Evolutionary conservation across 805 yeast genomes (phyloP), one percentile per base, ranked within the genome.

Genomic region (Candida coleopterorum): DNA sequence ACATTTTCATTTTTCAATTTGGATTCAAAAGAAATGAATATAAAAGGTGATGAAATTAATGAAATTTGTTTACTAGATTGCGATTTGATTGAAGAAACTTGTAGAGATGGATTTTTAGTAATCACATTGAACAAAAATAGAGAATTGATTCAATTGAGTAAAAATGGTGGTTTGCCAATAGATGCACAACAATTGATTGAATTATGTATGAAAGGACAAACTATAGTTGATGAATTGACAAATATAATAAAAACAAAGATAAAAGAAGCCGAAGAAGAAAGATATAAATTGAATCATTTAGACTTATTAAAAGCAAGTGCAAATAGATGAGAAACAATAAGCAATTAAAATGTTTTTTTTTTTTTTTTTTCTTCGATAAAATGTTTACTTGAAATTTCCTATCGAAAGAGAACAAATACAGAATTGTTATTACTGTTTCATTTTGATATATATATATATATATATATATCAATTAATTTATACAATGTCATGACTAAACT

Each of bases 1-100:
- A 82, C 95, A 0, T 89, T 85, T 61, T 81, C 87, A n/a, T 85
- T 90, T 50, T 87, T 76, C 66, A 82, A 85, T 47, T 82, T 85
- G 4, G 59, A 42, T 12, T 79, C 72, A 32, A 69, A 71, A 25
- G 89, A 81, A 44, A 79, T 77, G 49, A 82, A 80, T 50, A 75
- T 82, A 42, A 82, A 81, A 54, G 87, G 88, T 36, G 81, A 75
- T 15, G 60, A 66, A 22, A 74, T 72, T 44, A 63, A 56, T 26
- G 86, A 84, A 48, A 68, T 82, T 18, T 72, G 78, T 9, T 57
- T 87, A 4, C 66, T 85, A 20, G 98, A 90, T 60, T 83, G 96
- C 1, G 77, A 79, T 11, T 62, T 77, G 32, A 72, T 77, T 34
- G 98, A 90, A 59, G 96, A 89, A 52, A 57, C 70, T 12, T 58